Percentiles rank a stretch among this genome's conserved stretches.
phyloP scores from a whole-genome alignment of 345 rosid species.

The Bruguiera parviflora region DNA sequence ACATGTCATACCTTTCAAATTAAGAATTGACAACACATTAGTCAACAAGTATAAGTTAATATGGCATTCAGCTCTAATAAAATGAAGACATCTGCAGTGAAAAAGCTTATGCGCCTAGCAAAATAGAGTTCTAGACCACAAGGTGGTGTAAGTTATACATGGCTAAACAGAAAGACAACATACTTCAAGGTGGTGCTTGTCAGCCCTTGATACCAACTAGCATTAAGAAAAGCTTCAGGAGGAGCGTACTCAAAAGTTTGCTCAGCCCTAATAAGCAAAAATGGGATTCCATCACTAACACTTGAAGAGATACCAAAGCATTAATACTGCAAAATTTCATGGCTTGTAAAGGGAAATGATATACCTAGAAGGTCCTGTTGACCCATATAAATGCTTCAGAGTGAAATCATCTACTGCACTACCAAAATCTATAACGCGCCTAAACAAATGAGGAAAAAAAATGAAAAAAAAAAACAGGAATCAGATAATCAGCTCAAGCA shows the following conservation, averaged over 20 bases:
- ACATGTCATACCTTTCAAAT: constrained; percentile 76
- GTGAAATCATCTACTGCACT: constrained; percentile 88
- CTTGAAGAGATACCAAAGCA: constrained; percentile 1
- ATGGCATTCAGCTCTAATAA: constrained; percentile 1
- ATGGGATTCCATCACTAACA: background rate
- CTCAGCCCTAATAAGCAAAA: constrained; percentile 57
- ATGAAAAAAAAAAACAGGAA: constrained; percentile 15
- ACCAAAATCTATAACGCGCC: constrained; percentile 97
- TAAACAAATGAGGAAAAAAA: constrained; percentile 19
- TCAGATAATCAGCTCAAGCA: constrained; percentile 7
- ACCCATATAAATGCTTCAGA: constrained; percentile 70
- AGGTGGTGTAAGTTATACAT: background rate
- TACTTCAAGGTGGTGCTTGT: constrained; percentile 57
- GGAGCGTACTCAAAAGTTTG: constrained; percentile 84
- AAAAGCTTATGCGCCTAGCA: background rate
- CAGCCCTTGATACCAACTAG: constrained; percentile 74
- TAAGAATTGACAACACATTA: constrained; percentile 5
- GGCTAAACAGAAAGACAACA: constrained; percentile 16
- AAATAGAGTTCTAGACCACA: background rate
- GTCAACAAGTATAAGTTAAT: background rate
- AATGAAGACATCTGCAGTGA: background rate
- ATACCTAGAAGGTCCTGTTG: constrained; percentile 89
- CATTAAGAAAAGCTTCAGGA: constrained; percentile 82
- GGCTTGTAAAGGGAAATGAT: constrained; percentile 14
- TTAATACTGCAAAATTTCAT: constrained; percentile 2